These are phyloP conservation scores for Stachybotrys chartarum DNA, from an alignment of 2,329 filamentous ascomycete species.

Conservation along the genomic window DNA sequence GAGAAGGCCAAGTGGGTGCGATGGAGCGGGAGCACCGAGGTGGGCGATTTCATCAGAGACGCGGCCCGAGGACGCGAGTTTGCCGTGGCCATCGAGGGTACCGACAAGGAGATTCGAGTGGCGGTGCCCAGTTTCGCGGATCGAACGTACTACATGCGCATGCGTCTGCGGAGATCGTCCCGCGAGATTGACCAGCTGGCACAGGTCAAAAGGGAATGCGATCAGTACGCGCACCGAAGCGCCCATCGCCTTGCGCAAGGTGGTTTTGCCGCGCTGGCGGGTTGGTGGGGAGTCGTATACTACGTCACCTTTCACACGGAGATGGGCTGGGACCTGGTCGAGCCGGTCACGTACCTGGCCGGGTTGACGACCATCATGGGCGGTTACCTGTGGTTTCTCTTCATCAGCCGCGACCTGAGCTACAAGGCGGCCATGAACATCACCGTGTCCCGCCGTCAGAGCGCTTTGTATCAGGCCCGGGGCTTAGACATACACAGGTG, in stretches of 20 bases:
- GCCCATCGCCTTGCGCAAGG: constrained; percentile 74
- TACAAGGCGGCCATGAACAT: constrained; percentile 84
- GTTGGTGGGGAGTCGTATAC: constrained; percentile 82
- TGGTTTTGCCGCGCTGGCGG: constrained; percentile 65
- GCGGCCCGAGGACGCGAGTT: constrained; percentile 81
- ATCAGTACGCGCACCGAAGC: constrained; percentile 65
- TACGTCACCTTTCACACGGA: constrained; percentile 64
- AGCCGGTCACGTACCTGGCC: constrained; percentile 83
- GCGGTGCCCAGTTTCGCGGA: constrained; percentile 84
- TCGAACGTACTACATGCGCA: constrained; percentile 80
- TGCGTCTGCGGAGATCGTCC: constrained; percentile 66
- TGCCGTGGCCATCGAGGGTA: constrained; percentile 72
- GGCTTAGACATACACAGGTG: constrained; percentile 72
- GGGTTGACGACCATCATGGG: constrained; percentile 81
- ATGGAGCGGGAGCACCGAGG: constrained; percentile 83
- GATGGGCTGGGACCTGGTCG: constrained; percentile 84
- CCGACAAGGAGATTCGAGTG: constrained; percentile 58
- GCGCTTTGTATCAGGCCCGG: constrained; percentile 64
- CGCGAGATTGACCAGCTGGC: constrained; percentile 61
- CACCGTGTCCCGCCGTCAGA: constrained; percentile 73
- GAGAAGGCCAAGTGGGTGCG: constrained; percentile 59
- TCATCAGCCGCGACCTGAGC: constrained; percentile 82
- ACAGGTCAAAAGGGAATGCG: constrained; percentile 74
- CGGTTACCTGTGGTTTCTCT: constrained; percentile 90
- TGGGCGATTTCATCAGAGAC: constrained; percentile 90